Base-by-base conservation (phyloP, 78 protist species). In the Planoprotostelium fungivorum region DNA sequence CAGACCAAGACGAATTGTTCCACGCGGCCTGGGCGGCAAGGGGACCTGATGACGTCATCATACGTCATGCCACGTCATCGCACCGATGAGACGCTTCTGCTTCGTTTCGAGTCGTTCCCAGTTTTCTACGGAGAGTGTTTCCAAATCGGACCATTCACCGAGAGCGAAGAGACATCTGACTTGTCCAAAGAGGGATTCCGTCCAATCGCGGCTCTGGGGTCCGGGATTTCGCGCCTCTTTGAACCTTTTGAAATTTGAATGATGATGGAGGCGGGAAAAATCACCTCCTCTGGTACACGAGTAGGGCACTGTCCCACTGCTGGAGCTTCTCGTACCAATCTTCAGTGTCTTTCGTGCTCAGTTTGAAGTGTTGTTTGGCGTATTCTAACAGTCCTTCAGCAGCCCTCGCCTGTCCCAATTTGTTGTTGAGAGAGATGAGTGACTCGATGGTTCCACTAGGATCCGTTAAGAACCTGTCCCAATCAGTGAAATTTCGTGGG, bases 321-420 rank as follows among this genome's bases (percentile, higher is more conserved):
- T 85, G 87, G 5, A 85, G 16, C 37, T 85, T 85, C 37, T 85
- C 87, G 16, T 85, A 37, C 87, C 87, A 85, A 16, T 5, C 87
- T 51, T 51, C 73, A 25, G 73, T 51, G n/a, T 37, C 63, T 36
- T 85, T 85, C 16, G 87, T 35, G 16, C 16, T 85, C 35, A 85
- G 37, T 37, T 16, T 36, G 16, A 25, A 85, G 63, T 85, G 36
- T 85, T 85, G 87, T 85, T 85, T 35, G 5, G 87, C 87, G 16
- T 85, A 85, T 35, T 16, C 16, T 5, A 85, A 16, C 16, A 85
- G 16, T 25, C 87, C 87, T 16, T 85, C 87, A 25, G 87, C 87
- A 85, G 87, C 87, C 16, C 36, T 36, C 29, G 36, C 63, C 37
- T 85, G 63, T 37, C 87, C 87, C 87, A 85, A 85, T 36, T 85